phyloP scores from a whole-genome alignment of 2,329 filamentous ascomycete species.

The Beauveria australis region DNA sequence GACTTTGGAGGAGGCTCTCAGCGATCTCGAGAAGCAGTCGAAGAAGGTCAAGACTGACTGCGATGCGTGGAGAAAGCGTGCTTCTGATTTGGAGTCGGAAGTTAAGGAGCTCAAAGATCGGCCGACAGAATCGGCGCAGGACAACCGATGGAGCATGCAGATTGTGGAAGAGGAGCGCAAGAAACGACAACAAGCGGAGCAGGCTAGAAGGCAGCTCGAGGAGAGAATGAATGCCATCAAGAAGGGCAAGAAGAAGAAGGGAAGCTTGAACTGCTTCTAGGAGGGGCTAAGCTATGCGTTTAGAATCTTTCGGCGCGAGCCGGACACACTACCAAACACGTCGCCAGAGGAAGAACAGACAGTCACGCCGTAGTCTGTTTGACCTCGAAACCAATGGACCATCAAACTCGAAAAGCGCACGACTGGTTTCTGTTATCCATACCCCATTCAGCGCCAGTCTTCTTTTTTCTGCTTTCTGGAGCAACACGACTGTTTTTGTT shows the following conservation, averaged over 20 bases:
- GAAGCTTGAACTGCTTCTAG: constrained; percentile 95
- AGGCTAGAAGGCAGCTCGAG: constrained; percentile 80
- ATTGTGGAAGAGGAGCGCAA: constrained; percentile 94
- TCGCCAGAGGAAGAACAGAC: background rate
- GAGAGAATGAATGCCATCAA: constrained; percentile 89
- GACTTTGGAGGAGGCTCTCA: constrained; percentile 90
- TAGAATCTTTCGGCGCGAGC: constrained; percentile 3
- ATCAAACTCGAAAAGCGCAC: constrained; percentile 1
- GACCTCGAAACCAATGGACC: background rate
- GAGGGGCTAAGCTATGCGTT: constrained; percentile 19
- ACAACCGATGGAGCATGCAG: constrained; percentile 65
- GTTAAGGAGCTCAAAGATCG: constrained; percentile 55
- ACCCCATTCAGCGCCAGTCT: background rate
- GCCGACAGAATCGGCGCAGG: constrained; percentile 38
- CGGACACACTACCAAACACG: background rate
- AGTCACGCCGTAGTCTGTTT: background rate
- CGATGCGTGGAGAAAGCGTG: constrained; percentile 85
- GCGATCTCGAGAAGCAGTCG: constrained; percentile 83
- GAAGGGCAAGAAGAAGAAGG: constrained; percentile 89
- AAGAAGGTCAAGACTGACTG: constrained; percentile 88
- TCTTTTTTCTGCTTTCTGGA: background rate
- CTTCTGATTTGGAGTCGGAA: constrained; percentile 64
- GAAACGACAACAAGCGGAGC: constrained; percentile 83
- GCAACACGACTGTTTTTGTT: background rate
- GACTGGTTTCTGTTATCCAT: background rate